Evolutionary conservation across 139 green algal genomes (phyloP).

Genomic region (Tetradesmus obliquus): DNA sequence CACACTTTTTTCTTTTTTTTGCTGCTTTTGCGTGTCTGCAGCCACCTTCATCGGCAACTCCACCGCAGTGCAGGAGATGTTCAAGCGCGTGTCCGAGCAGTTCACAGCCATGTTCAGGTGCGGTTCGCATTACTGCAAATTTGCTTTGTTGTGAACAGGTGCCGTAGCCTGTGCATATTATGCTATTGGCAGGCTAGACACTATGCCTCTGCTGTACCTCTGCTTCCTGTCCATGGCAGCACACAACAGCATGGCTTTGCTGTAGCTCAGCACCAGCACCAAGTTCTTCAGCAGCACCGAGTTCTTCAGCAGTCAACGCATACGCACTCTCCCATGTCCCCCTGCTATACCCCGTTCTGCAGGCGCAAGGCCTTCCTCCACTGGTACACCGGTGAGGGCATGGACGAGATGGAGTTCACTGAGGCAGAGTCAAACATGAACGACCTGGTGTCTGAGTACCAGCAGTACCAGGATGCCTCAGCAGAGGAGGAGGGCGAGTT

Average conservation of each 20-base stretch:
- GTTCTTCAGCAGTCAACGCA: no score
- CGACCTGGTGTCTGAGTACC: constrained; percentile 97
- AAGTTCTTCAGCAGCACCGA: no score
- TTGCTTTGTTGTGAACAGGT: not conserved
- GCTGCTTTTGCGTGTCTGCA: not conserved
- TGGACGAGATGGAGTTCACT: constrained; percentile 99
- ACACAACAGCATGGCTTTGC: no score
- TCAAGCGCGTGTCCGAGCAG: constrained; percentile 97
- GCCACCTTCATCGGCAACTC: constrained; percentile 98
- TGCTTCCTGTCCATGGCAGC: no score
- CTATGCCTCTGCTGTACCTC: no score
- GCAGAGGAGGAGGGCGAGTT: constrained; percentile 94
- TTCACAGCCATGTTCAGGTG: constrained; percentile 99
- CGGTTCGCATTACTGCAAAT: not conserved
- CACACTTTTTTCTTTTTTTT: not conserved
- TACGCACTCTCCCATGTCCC: not conserved
- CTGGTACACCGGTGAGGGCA: constrained; percentile 99
- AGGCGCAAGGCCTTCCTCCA: constrained; percentile 99
- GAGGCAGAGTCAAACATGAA: constrained; percentile 99
- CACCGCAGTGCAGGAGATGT: constrained; percentile 96
- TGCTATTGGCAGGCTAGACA: no score
- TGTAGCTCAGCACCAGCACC: no score
- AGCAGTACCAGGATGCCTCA: constrained; percentile 98
- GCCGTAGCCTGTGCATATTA: no score
- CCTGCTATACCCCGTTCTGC: not conserved